These are phyloP conservation scores for Neofusicoccum umdonicola DNA, from an alignment of 2,329 filamentous ascomycete genomes.

Conservation along the genomic window DNA sequence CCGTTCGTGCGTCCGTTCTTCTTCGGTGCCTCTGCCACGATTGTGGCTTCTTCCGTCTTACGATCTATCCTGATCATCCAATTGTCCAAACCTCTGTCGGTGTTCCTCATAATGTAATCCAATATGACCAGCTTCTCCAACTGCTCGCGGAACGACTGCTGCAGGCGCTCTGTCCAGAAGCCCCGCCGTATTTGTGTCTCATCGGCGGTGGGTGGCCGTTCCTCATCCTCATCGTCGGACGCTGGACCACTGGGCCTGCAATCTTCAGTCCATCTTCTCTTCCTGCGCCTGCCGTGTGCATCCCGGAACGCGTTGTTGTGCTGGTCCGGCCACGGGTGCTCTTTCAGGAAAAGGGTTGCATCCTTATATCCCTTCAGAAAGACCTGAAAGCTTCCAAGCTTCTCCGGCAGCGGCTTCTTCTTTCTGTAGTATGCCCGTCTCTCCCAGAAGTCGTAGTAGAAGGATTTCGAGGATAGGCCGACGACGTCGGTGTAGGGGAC, in stretches of 20 bases:
- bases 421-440: constrained; percentile 83
- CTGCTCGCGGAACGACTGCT: constrained; percentile 91
- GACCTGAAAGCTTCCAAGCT: constrained; percentile 94
- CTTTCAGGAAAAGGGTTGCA: constrained; percentile 89
- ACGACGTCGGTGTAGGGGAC: constrained; percentile 97
- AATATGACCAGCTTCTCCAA: constrained; percentile 95
- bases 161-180: constrained; percentile 82
- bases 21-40: constrained; percentile 80
- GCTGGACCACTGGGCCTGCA: constrained; percentile 67
- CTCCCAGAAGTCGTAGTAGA: constrained; percentile 98
- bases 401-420: constrained; percentile 80
- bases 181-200: constrained; percentile 54
- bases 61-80: constrained; percentile 99
- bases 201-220: constrained; percentile 38
- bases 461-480: constrained; percentile 90
- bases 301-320: constrained; percentile 66
- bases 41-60: constrained; percentile 76
- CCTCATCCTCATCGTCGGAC: constrained; percentile 63
- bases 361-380: constrained; percentile 97
- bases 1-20: constrained; percentile 46
- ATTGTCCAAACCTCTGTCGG: constrained; percentile 92
- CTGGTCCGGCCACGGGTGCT: constrained; percentile 96
- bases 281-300: constrained; percentile 65
- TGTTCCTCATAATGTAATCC: constrained; percentile 99
- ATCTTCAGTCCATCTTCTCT: constrained; percentile 69